Conservation (phyloP, 179 eudicot species). For the Beta corolliflora region DNA sequence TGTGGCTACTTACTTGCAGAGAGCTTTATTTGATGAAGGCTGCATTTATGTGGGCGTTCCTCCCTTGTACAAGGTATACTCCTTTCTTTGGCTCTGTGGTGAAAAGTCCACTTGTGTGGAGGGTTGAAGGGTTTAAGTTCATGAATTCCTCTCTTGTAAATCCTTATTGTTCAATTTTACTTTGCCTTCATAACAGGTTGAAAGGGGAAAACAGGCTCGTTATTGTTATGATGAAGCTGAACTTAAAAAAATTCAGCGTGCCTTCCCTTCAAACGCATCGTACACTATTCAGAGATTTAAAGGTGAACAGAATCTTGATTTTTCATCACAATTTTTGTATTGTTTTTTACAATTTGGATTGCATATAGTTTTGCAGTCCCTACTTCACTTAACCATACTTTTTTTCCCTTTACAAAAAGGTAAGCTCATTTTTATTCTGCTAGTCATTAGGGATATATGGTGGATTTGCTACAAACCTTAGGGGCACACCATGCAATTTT, state of each 20-base stretch:
- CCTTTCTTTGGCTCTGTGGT: constrained; percentile 13
- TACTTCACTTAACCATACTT: not conserved
- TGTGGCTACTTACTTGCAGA: constrained; percentile 51
- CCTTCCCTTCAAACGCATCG: constrained; percentile 83
- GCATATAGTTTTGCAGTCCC: not conserved
- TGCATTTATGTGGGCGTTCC: constrained; percentile 97
- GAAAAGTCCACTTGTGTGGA: constrained; percentile 1
- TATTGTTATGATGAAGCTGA: constrained; percentile 87
- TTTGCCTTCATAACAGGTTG: constrained; percentile 52
- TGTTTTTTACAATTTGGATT: not conserved
- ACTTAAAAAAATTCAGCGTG: constrained; percentile 54
- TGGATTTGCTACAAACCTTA: no score
- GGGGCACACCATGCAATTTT: no score
- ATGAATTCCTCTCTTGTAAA: not conserved
- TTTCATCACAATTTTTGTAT: not conserved
- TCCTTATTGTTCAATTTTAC: no score
- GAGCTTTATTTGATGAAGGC: constrained; percentile 88
- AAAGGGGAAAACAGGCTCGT: constrained; percentile 79
- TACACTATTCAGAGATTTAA: constrained; percentile 95
- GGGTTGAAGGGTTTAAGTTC: constrained; percentile 3
- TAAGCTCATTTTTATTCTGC: no score
- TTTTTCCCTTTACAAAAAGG: no score
- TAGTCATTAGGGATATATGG: no score
- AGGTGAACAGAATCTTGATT: constrained; percentile 43
- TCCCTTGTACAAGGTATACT: constrained; percentile 82